Base-by-base conservation (phyloP, 2,329 filamentous ascomycete genomes). In the Cladophialophora yegresii region DNA sequence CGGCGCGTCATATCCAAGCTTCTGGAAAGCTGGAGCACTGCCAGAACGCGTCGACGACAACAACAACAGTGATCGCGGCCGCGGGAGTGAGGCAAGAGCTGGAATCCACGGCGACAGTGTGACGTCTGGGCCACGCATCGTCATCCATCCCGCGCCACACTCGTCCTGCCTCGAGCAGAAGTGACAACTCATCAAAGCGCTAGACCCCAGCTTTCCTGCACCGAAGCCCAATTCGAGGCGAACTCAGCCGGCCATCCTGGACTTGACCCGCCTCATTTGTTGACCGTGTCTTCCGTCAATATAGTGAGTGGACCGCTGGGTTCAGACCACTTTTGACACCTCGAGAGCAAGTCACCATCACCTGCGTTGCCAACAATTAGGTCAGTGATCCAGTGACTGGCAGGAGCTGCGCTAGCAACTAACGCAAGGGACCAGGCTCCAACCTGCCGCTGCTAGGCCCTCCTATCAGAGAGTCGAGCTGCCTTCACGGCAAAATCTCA, bases 111-210 rank as follows among this genome's bases (percentile, higher is more conserved):
- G 20, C 43, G 49, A 28, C 50, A 26, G 57, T 49, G 58, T 61
- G 47, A 62, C 45, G 58, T 65, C 45, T 16, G 53, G 51, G 23
- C 64, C 62, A 66, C 45, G 61, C 64, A 66, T 63, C 59, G 26
- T 57, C 61, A 66, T 54, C 47, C 51, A 32, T 58, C 65, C 62
- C 59, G 59, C 67, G 65, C 63, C 62, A 65, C 66, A 66, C 53
- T 58, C 23, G 61, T 13, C 33, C 28, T 40, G 26, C 30, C 43
- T 51, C 60, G 45, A 43, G 26, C 50, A 58, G 62, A 59, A 59
- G 61, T 77, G 77, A 78, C 78, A 79, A 78, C 77, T 73, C 77
- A 80, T 79, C 76, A 74, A 71, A 66, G 56, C 63, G 60, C 66
- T 60, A 60, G 71, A 74, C 73, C 74, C 71, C 72, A 75, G 71